Conservation (phyloP, 2,329 filamentous ascomycete species). For the Chalaropsis ovoidea region DNA sequence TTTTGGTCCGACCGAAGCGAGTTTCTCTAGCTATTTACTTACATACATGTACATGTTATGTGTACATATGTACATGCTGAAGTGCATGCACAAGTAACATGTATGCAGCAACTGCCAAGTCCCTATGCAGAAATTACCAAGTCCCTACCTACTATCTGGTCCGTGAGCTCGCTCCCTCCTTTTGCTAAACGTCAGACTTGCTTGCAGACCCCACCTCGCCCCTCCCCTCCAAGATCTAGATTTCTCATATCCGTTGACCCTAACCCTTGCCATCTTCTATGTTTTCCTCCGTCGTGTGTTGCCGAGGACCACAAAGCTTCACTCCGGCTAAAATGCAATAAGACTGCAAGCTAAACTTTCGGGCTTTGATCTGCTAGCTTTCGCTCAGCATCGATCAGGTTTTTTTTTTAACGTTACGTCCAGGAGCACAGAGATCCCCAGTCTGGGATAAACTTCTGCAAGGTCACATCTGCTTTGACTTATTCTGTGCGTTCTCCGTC, state of each 20-base stretch:
- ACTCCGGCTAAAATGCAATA: not conserved
- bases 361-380: not conserved
- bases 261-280: not conserved
- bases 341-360: not conserved
- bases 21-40: not conserved
- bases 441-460: conserved; percentile 4
- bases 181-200: not conserved
- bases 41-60: not conserved
- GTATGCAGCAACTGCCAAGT: not conserved
- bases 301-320: not conserved
- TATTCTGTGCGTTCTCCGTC: not conserved
- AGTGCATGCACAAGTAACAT: not conserved
- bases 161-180: not conserved
- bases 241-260: not conserved
- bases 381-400: conserved; percentile 3
- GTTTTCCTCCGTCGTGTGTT: not conserved
- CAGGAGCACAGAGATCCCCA: conserved; percentile 2
- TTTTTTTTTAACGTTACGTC: conserved; percentile 15
- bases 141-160: not conserved
- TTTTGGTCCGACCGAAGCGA: not conserved
- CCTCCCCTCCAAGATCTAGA: not conserved
- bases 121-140: not conserved
- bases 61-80: not conserved
- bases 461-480: conserved; percentile 5
- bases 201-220: not conserved